A percentile compares a stretch with the other conserved stretches of the same genome.
Evolutionary conservation across 2,329 filamentous ascomycete genomes (phyloP).

Genomic region (Fusarium annulatum): DNA sequence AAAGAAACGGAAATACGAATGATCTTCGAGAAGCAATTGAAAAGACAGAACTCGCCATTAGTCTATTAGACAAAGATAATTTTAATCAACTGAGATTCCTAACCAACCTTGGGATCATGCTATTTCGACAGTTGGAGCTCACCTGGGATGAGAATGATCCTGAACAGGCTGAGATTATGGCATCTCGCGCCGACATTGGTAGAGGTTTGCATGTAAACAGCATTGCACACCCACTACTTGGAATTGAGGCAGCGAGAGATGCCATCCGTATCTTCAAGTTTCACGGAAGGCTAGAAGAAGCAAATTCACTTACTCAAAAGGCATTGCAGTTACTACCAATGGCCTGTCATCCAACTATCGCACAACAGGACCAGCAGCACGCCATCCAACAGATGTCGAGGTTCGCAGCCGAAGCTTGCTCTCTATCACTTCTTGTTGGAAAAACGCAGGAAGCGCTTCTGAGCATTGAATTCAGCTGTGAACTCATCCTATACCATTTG

Average conservation of each 20-base stretch:
- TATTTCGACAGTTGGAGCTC: not conserved
- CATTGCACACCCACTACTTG: not conserved
- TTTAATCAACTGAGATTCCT: not conserved
- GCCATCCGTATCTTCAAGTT: not conserved
- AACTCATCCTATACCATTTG: not conserved
- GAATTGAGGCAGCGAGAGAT: not conserved
- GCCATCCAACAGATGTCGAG: not conserved
- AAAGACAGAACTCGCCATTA: not conserved
- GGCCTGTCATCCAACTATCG: not conserved
- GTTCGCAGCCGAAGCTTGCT: not conserved
- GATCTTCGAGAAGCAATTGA: not conserved
- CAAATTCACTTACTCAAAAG: not conserved
- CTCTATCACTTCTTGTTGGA: not conserved
- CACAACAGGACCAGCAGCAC: not conserved
- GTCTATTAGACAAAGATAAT: not conserved
- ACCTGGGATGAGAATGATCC: not conserved
- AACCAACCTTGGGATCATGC: not conserved
- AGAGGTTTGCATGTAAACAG: not conserved
- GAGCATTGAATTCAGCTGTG: not conserved
- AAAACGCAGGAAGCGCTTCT: not conserved
- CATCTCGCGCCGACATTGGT: not conserved
- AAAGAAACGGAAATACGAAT: not conserved
- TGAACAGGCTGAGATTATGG: not conserved
- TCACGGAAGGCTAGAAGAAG: not conserved
- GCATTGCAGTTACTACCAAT: not conserved